phyloP scores from a whole-genome alignment of 768 basidiomycete genomes.

The Tephrocybe sp. region DNA sequence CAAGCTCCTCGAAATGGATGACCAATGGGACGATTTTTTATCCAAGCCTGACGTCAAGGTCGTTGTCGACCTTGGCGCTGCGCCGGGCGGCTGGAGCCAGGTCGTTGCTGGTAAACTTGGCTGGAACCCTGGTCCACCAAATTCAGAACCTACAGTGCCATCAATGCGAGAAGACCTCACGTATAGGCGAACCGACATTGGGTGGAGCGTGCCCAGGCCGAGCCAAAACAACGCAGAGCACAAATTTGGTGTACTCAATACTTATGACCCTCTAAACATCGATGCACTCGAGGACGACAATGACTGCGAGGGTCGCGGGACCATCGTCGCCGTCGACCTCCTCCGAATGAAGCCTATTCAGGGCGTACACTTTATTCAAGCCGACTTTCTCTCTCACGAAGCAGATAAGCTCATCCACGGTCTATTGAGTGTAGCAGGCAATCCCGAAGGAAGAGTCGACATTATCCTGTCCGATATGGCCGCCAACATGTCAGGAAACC shows the following conservation, averaged over 20 bases:
- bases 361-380: slow-evolving; percentile 72
- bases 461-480: slow-evolving; percentile 92
- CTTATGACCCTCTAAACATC: slow-evolving; percentile 47
- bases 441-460: slow-evolving; percentile 55
- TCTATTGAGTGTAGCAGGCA: slow-evolving; percentile 25
- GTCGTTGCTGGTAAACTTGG: slow-evolving; percentile 70
- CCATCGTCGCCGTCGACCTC: slow-evolving; percentile 80
- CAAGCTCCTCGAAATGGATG: slow-evolving; percentile 84
- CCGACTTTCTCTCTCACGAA: slow-evolving; percentile 69
- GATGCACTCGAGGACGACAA: slow-evolving; percentile 19
- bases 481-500: slow-evolving; percentile 75
- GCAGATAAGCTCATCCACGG: slow-evolving; percentile 47
- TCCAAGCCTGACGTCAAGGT: slow-evolving; percentile 49
- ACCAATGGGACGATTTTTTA: slow-evolving; percentile 53
- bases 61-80: slow-evolving; percentile 88
- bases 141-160: background rate
- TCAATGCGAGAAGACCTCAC: no score
- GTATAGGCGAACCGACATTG: background rate
- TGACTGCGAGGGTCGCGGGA: slow-evolving; percentile 13
- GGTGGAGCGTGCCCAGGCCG: slow-evolving; percentile 2
- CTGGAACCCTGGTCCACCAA: slow-evolving; percentile 28
- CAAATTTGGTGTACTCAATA: no score
- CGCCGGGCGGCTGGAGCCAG: slow-evolving; percentile 95
- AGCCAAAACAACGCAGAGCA: slow-evolving; percentile 15
- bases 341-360: slow-evolving; percentile 70